Evolutionary conservation across 768 basidiomycete genomes (phyloP).

Genomic region (Cyclocybe cylindracea): DNA sequence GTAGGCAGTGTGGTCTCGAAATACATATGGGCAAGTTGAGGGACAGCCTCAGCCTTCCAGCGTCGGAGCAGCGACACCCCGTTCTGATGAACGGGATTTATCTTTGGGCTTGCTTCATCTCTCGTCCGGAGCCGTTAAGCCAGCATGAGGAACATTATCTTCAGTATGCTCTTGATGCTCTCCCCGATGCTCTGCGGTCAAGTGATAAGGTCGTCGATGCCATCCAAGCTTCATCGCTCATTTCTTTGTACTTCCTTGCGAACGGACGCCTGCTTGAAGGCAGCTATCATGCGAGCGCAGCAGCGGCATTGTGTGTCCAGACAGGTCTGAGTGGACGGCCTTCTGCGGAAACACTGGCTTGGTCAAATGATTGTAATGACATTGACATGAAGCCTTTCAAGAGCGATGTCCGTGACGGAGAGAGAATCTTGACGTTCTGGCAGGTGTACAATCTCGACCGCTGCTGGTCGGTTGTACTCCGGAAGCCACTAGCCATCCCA

Average conservation of each 20-base stretch:
- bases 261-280: slow-evolving; percentile 81
- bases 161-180: slow-evolving; percentile 56
- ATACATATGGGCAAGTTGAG: slow-evolving; percentile 67
- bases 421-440: slow-evolving; percentile 79
- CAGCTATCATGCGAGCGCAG: slow-evolving; percentile 74
- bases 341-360: slow-evolving; percentile 32
- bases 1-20: slow-evolving; percentile 73
- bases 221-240: slow-evolving; percentile 74
- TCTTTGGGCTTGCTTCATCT: slow-evolving; percentile 82
- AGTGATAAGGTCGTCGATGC: slow-evolving; percentile 62
- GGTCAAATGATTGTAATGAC: slow-evolving; percentile 34
- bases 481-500: slow-evolving; percentile 64
- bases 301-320: slow-evolving; percentile 72
- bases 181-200: slow-evolving; percentile 62
- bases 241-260: slow-evolving; percentile 75
- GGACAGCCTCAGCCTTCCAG: slow-evolving; percentile 55
- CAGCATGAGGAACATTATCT: slow-evolving; percentile 78
- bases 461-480: slow-evolving; percentile 77
- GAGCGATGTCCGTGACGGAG: slow-evolving; percentile 62
- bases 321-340: slow-evolving; percentile 61
- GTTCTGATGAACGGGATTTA: slow-evolving; percentile 80
- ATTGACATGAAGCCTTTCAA: slow-evolving; percentile 60
- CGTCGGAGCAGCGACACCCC: slow-evolving; percentile 68
- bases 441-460: slow-evolving; percentile 80
- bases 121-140: slow-evolving; percentile 67